Evolutionary conservation across 768 basidiomycete species (phyloP), one percentile per base, ranked within the genome.

Genomic region (Pisolithus orientalis): DNA sequence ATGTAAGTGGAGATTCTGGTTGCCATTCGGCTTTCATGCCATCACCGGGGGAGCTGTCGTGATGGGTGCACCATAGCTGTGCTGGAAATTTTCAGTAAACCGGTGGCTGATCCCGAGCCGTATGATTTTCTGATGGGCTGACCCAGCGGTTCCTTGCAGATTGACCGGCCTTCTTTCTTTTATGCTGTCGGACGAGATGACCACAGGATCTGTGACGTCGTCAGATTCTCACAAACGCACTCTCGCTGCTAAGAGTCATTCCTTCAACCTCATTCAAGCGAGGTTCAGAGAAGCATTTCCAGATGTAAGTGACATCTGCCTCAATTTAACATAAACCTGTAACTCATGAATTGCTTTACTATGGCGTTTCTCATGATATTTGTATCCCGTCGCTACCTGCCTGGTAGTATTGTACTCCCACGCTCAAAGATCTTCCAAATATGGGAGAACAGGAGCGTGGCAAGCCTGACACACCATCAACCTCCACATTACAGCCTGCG

Each of bases 111-210:
- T 51, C 40, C 16, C 32, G 29, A 39, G 48, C 29, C 8, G 9
- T 29, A 31, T 32, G n/a, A 47, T 37, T 27, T 39, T 44, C 32
- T 38, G 45, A 13, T 47, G 31, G 10, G 32, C 54, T 59, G 39
- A 66, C 57, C 39, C 21, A 2, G 24, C 50, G 17, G 45, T 55
- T 29, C 44, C 53, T 29, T 44, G n/a, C 60, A 95, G 93, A 70
- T 77, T 95, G 59, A 97, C 94, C 6, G 96, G 96, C 17, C 76
- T 98, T 17, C 72, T 95, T 45, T 92, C 89, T 4, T 96, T 96
- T 73, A 95, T 95, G 94, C 76, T 94, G 46, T 85, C 89, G 1
- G 91, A 96, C 59, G 94, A 96, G 70, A 93, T 97, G 80, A 98
- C 96, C 0, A 96, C 95, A 0, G 95, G 95, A 9, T 91, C 90